Percentiles rank a stretch among this genome's conserved stretches.
phyloP scores from a whole-genome alignment of 164 flowering plant species.

The Tetracentron sinense region DNA sequence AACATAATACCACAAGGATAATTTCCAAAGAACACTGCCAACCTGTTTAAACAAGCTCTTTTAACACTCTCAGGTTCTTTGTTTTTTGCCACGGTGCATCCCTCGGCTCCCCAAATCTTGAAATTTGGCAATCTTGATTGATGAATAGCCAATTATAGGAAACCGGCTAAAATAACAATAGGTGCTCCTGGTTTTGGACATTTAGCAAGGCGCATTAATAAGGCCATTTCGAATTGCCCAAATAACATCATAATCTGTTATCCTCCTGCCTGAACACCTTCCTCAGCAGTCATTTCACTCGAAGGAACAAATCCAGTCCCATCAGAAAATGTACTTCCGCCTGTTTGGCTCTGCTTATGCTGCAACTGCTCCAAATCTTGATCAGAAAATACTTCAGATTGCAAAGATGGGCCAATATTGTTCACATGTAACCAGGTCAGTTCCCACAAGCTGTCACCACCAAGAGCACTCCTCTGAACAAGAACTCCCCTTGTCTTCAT shows the following conservation, averaged over 20 bases:
- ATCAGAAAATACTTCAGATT: conserved; percentile 1
- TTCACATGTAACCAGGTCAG: background rate
- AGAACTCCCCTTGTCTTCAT: background rate
- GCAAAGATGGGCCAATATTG: background rate
- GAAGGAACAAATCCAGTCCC: background rate
- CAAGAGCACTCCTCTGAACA: conserved; percentile 1
- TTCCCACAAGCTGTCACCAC: conserved; percentile 3
- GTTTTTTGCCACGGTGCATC: too few relatives aligned
- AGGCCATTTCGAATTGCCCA: background rate
- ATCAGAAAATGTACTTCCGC: conserved; percentile 1
- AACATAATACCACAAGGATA: too few relatives aligned
- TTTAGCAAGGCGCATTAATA: background rate
- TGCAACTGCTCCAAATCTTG: background rate
- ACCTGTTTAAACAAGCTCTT: background rate
- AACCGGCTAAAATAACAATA: too few relatives aligned
- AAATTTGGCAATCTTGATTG: too few relatives aligned
- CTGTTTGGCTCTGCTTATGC: background rate
- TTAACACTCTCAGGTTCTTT: too few relatives aligned
- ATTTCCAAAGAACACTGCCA: background rate
- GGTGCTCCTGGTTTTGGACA: background rate
- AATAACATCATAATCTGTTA: background rate
- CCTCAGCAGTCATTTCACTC: background rate
- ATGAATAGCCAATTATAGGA: background rate
- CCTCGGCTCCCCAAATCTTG: too few relatives aligned
- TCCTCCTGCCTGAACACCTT: background rate